A percentile compares a stretch with the other conserved stretches of the same genome.
phyloP scores from a whole-genome alignment of 2,329 filamentous ascomycete genomes.

The Uncinocarpus reesii region DNA sequence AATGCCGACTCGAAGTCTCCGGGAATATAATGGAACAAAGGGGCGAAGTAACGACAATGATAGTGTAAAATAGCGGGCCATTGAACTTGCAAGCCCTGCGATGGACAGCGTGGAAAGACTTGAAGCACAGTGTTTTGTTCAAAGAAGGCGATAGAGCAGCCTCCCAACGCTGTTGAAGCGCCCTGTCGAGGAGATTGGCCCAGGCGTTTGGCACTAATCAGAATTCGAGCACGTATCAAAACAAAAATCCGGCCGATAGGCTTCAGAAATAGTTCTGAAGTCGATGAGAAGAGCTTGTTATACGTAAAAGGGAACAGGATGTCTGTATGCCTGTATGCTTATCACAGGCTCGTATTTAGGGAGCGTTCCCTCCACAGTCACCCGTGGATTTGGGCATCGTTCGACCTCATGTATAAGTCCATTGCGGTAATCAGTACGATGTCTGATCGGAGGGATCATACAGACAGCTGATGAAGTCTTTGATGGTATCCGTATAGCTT shows the following conservation, averaged over 20 bases:
- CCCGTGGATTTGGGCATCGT: conserved; percentile 25
- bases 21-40: neutral
- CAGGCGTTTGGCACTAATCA: neutral
- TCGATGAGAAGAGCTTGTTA: too few relatives aligned
- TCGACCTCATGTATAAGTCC: conserved; percentile 22
- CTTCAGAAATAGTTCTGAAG: too few relatives aligned
- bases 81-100: neutral
- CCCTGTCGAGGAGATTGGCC: neutral
- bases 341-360: conserved; percentile 19
- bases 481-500: conserved; percentile 52
- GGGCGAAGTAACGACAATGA: neutral
- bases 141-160: neutral
- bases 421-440: neutral
- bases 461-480: conserved; percentile 36
- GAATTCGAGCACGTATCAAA: too few relatives aligned
- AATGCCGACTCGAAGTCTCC: neutral
- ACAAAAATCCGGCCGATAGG: too few relatives aligned
- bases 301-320: too few relatives aligned
- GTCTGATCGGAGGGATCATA: neutral
- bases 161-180: neutral
- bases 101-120: neutral
- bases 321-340: too few relatives aligned
- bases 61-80: neutral
- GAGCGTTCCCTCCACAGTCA: conserved; percentile 28
- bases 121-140: neutral